Base-by-base conservation (phyloP, 805 yeast genomes). In the Saturnispora dispora region DNA sequence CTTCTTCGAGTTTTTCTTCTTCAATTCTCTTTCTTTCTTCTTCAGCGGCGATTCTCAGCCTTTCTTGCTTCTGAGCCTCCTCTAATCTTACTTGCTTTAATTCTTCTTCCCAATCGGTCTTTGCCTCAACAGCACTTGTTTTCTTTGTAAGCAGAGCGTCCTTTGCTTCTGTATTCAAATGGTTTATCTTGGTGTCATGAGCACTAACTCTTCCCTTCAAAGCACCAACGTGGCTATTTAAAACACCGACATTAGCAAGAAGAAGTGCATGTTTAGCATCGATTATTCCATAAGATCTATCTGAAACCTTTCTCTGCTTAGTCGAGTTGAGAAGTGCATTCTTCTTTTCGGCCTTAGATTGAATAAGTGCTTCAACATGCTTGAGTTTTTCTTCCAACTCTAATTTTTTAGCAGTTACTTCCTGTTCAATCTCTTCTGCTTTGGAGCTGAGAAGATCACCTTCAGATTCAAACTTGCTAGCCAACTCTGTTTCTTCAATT, bases 51-150 rank as follows among this genome's bases (percentile, higher is more conserved):
- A 69, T 62, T 53, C 71, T 65, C 50, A 70, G 58, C 50, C 70
- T 64, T 58, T 74, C 78, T 55, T 75, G 79, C 50, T 72, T 77
- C 50, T 65, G 63, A 20, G 76, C 78, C 49, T 72, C 72, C 47
- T 70, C 69, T 46, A 66, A 61, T 50, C 77, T 75, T 49, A 75
- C 61, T n/a, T 63, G 69, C 45, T 69, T 67, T 62, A 70, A 69
- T 54, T 78, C 80, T 5, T 58, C 58, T 54, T 71, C 70, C 82
- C 82, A 78, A 20, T 62, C 63, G 27, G 57, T 51, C 48, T 60
- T 65, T 45, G 75, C 64, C 43, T 71, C 60, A 55, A 71, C 65
- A 18, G 82, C 81, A 8, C 66, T 70, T 20, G 56, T 58, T 51
- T 74, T 69, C 56, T 76, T 69, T 1, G 53, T 47, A 3, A 59